Evolutionary conservation across 208 protist genomes (phyloP), one percentile per base, ranked within the genome.

Genomic region (Phytomonas serpens): DNA sequence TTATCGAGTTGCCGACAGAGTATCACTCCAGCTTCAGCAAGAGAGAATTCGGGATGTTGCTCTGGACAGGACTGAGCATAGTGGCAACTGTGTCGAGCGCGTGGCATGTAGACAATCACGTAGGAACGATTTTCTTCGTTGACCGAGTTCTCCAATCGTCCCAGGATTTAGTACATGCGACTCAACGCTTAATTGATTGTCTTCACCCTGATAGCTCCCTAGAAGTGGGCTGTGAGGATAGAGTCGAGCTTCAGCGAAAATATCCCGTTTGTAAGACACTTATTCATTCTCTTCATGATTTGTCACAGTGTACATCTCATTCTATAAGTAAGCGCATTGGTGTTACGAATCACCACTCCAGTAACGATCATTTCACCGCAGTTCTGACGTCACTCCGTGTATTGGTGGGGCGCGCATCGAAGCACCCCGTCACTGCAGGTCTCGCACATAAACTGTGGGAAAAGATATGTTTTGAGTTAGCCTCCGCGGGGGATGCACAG

Each of bases 61-160:
- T 89, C 40, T 87, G 83, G 86, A 61, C 79, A 2, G 77, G 77
- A 62, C 76, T 92, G 23, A 80, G 78, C 67, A 76, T 82, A 37
- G 68, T 74, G 29, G 65, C 79, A 33, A 76, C 78, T 4, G 57
- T 92, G 40, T 75, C 83, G 68, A 62, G 69, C 29, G 80, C 78
- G 19, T 67, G 74, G 7, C 68, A 77, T 14, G 69, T 72, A 23
- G 86, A 91, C 69, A 71, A 79, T 27, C 11, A 27, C 23, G 47
- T 57, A 47, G 61, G 76, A 33, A 78, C 79, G 27, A 70, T 82
- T 57, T 80, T 86, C 66, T 91, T 88, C 64, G 77, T 52, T n/a
- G 74, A 71, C 31, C 78, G 67, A 30, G 77, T 77, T 31, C 37
- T 13, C n/a, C 70, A 71, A 19, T 73, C 76, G 47, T 40, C 81